Base-by-base conservation (phyloP, 345 rosid genomes). In the Raphanus sativus region DNA sequence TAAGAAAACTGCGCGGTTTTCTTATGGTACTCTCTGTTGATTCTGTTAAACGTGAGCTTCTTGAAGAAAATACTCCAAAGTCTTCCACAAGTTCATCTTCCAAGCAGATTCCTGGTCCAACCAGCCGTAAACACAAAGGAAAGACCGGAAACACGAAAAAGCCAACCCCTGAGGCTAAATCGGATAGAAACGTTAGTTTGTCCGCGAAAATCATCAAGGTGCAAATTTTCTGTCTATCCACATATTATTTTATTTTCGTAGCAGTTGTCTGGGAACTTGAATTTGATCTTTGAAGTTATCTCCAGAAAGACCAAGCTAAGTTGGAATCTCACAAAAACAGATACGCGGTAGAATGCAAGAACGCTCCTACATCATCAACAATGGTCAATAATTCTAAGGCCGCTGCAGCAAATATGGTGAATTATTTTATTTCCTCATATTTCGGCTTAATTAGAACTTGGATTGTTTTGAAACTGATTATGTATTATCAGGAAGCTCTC, bases 1-100 rank as follows among this genome's bases (percentile, higher is more conserved):
- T 86, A 13, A 86, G 97, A 78, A 94, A 88, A 83, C 28, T 92
- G 64, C 82, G 98, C 73, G 98, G 88, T 73, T 78, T 86, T 71
- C 84, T 94, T 63, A 85, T 86, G 90, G 76, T 81, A 74, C 81
- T 89, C 81, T 90, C 88, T 66, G 85, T 90, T 82, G 96, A 91
- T 67, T 89, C 80, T 76, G 87, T 88, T 80, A 92, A 82, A 83
- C 73, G 84, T 82, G 98, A 94, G 84, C 97, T 94, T 69, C 87
- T 94, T 30, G 87, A 80, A 69, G 95, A 90, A 16, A 87, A 77
- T 70, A 86, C 77, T 71, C 73, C 72, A 58, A 86, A 77, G 65
- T 73, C 77, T 74, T 81, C 78, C 65, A 80, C 87, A 65, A 81
- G 80, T 80, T 87, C 86, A 78, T 76, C 86, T 78, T 81, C 84